Evolutionary conservation across 495 filamentous ascomycete genomes (phyloP).

Genomic region (Aspergillus wentii): DNA sequence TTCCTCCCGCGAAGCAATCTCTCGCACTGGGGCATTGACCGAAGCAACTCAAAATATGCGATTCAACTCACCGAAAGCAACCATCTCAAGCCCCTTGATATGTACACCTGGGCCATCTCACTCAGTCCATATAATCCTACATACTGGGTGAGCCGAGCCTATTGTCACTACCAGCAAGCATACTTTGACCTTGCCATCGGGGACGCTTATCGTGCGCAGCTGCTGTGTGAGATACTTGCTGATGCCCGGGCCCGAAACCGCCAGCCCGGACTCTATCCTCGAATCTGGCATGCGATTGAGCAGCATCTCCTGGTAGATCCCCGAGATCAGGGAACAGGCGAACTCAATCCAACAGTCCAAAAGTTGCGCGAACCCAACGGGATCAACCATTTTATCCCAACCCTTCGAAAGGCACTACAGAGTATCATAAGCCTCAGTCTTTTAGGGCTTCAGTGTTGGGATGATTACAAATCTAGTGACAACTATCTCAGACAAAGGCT

Average conservation of each 20-base stretch:
- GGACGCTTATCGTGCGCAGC: conserved; percentile 76
- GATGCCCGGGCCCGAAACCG: conserved; percentile 11
- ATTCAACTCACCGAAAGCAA: conserved; percentile 9
- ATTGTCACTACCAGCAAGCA: conserved; percentile 60
- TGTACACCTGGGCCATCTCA: conserved; percentile 31
- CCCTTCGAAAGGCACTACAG: conserved; percentile 17
- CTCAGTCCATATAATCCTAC: conserved; percentile 64
- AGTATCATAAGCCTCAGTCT: conserved; percentile 25
- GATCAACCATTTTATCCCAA: conserved; percentile 19
- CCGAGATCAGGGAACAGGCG: background rate
- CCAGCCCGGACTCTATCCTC: conserved; percentile 20
- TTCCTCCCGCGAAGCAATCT: conserved; percentile 15
- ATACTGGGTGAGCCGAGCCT: conserved; percentile 65
- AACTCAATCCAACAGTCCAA: conserved; percentile 5
- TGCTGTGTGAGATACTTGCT: conserved; percentile 44
- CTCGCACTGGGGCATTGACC: conserved; percentile 17
- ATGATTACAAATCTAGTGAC: conserved; percentile 18
- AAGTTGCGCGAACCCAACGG: conserved; percentile 17
- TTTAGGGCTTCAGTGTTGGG: conserved; percentile 19
- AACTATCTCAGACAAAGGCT: conserved; percentile 7
- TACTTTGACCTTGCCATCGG: conserved; percentile 81
- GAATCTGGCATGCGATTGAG: conserved; percentile 26
- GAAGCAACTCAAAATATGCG: conserved; percentile 5
- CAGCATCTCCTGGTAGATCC: conserved; percentile 20
- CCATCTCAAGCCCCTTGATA: conserved; percentile 17